Base-by-base conservation (phyloP, 768 basidiomycete species). In the Tephrocybe sp. region DNA sequence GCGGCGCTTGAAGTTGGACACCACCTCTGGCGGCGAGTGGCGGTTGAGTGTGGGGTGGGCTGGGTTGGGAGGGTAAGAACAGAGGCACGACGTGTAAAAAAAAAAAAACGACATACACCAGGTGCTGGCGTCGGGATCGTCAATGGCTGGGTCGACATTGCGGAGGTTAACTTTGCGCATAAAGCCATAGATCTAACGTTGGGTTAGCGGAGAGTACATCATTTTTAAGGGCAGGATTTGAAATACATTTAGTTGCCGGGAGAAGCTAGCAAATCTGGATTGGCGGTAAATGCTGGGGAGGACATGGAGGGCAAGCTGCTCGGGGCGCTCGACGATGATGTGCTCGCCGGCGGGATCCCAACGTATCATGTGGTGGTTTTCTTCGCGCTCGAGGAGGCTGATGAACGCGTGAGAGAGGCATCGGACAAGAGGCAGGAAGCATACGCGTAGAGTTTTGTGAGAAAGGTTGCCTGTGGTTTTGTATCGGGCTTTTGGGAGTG, bases 161-260 rank as follows among this genome's bases (percentile, higher is more conserved):
- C 91, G 88, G 61, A 95, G 79, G 76, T 94, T 95, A 67, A 96
- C 90, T 71, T 96, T 95, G 72, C 93, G 92, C 91, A 95, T 95
- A 78, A 94, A 97, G 58, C 93, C 94, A 76, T 97, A 97, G 72
- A 97, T 97, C 93, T 96, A 62, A 50, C 47, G 21, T 12, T 10
- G 8, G 28, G 46, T 51, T 55, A 61, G 60, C 49, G 56, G 55
- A 48, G 56, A 32, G 50, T 51, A 55, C 46, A 56, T 56, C 44
- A 53, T 65, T 20, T 23, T 1, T n/a, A n/a, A n/a, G n/a, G n/a
- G n/a, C n/a, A 25, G 58, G 64, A 67, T 58, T 64, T 64, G 61
- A 81, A 84, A 56, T 64, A 96, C 93, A 74, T 97, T 97, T 67
- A 97, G 84, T 81, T 97, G 93, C 72, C 93, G 85, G 61, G 93